phyloP scores from a whole-genome alignment of 768 basidiomycete genomes.

The Cystoderma amianthinum region DNA sequence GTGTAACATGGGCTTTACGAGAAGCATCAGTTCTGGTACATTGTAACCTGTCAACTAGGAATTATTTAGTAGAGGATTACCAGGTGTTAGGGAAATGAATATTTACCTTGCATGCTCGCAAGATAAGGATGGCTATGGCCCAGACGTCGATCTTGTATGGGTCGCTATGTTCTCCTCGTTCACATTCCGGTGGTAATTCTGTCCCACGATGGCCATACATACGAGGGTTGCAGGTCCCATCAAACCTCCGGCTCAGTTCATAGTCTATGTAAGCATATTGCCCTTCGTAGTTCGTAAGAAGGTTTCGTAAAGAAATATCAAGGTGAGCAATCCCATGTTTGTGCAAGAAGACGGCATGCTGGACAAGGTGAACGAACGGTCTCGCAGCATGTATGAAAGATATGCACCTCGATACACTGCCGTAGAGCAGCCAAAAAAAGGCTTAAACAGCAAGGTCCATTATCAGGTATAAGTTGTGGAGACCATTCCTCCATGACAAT shows the following conservation, averaged over 20 bases:
- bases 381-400: neutral
- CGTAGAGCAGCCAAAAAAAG: constrained; percentile 50
- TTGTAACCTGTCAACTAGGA: constrained; percentile 51
- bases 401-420: constrained; percentile 63
- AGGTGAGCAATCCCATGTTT: constrained; percentile 57
- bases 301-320: constrained; percentile 65
- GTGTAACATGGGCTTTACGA: constrained; percentile 56
- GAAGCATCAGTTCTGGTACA: constrained; percentile 50
- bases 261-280: constrained; percentile 72
- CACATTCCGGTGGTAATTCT: constrained; percentile 68
- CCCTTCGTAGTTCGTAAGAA: constrained; percentile 59
- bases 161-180: constrained; percentile 37
- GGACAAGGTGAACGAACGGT: constrained; percentile 2
- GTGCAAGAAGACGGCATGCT: constrained; percentile 74
- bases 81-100: neutral
- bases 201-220: constrained; percentile 46
- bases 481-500: constrained; percentile 84
- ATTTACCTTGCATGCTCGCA: constrained; percentile 59
- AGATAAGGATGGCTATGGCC: constrained; percentile 59
- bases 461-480: constrained; percentile 45
- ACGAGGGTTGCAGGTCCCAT: constrained; percentile 24
- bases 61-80: too few species aligned
- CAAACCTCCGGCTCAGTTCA: constrained; percentile 55
- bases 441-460: constrained; percentile 41
- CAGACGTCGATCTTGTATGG: constrained; percentile 73